These are phyloP conservation scores for Rhododendron henanense DNA, from an alignment of 148 eudicot species.

Conservation along the genomic window DNA sequence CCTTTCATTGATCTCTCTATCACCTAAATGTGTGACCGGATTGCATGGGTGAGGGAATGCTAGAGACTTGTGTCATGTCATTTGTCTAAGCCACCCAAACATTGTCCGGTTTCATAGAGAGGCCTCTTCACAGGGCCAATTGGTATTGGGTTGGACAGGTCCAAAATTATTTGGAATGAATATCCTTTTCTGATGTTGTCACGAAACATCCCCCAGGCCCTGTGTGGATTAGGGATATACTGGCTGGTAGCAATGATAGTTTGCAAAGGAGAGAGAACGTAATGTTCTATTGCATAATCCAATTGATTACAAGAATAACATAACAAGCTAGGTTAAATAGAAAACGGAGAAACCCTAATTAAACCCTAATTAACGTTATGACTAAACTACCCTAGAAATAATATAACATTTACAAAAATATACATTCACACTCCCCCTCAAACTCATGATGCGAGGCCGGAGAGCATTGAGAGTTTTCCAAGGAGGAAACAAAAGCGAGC, in stretches of 20 bases:
- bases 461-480: too few species aligned
- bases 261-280: too few species aligned
- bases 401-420: too few species aligned
- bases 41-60: neutral
- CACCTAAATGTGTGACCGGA: neutral
- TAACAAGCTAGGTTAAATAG: too few species aligned
- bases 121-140: neutral
- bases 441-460: too few species aligned
- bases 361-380: too few species aligned
- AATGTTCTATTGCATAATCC: too few species aligned
- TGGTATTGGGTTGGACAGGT: neutral
- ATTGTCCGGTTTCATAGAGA: neutral
- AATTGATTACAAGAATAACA: too few species aligned
- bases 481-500: too few species aligned
- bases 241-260: neutral
- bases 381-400: too few species aligned
- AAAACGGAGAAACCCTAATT: too few species aligned
- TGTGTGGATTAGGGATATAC: neutral
- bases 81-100: neutral
- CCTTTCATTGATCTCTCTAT: neutral
- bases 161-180: neutral
- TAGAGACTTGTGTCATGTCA: neutral
- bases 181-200: neutral
- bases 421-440: too few species aligned
- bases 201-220: neutral